A percentile compares a stretch with the other conserved stretches of the same genome.
phyloP scores from a whole-genome alignment of 164 flowering plant genomes.

The Liquidambar formosana region DNA sequence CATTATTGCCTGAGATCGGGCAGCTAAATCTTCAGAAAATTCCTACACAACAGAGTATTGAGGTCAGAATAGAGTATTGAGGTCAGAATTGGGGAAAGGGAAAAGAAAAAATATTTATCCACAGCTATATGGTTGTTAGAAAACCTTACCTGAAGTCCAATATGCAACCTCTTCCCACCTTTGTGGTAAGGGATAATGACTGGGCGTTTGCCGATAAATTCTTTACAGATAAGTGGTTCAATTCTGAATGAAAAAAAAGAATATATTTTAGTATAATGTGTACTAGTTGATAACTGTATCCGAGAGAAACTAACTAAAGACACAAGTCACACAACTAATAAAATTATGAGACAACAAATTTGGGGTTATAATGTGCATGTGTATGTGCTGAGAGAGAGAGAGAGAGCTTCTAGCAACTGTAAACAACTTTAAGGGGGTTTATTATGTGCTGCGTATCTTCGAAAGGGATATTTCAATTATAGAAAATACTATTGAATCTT shows the following conservation, averaged over 20 bases:
- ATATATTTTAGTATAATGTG: too few species aligned
- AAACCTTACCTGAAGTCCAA: constrained; percentile 73
- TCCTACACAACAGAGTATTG: constrained; percentile 73
- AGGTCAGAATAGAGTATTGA: too few species aligned
- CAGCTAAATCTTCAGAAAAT: constrained; percentile 75
- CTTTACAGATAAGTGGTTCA: constrained; percentile 94
- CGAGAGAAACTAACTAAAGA: too few species aligned
- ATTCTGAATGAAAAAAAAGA: constrained; percentile 45
- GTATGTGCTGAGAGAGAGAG: too few species aligned
- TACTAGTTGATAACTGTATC: too few species aligned
- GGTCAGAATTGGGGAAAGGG: constrained; percentile 2
- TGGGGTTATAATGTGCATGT: background rate
- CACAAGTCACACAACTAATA: background rate
- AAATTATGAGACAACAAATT: background rate
- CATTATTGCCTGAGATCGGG: constrained; percentile 60
- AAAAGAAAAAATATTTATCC: background rate
- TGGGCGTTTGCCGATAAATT: constrained; percentile 64
- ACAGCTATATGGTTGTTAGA: constrained; percentile 1
- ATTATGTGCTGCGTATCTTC: too few species aligned
- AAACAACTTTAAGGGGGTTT: too few species aligned
- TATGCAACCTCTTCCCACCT: constrained; percentile 95
- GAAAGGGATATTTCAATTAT: too few species aligned
- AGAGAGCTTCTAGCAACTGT: too few species aligned
- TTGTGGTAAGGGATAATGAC: constrained; percentile 88
- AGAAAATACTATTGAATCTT: too few species aligned